A percentile compares a stretch with the other conserved stretches of the same genome.
phyloP scores from a whole-genome alignment of 2,329 filamentous ascomycete species.

The Hymenoscyphus occultus region DNA sequence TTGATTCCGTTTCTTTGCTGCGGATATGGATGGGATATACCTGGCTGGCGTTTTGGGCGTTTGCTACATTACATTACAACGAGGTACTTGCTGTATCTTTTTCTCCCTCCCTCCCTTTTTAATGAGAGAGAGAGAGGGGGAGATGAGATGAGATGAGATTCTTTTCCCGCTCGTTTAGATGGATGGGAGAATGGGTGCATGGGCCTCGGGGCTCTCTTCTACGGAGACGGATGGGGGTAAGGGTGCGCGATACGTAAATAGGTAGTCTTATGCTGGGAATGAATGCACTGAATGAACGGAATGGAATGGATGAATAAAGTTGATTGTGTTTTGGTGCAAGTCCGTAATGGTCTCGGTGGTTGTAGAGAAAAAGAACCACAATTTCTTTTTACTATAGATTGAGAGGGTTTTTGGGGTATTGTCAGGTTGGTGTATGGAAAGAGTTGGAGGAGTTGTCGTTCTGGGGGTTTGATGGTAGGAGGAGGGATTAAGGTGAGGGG shows the following conservation, averaged over 20 bases:
- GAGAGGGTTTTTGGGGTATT: no score
- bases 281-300: neutral
- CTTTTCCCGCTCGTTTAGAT: neutral
- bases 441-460: no score
- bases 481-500: no score
- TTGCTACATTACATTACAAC: neutral
- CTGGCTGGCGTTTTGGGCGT: neutral
- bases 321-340: neutral
- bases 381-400: no score
- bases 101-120: neutral
- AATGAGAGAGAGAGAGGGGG: neutral
- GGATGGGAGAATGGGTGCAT: neutral
- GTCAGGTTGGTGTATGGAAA: no score
- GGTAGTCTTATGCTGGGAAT: neutral
- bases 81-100: neutral
- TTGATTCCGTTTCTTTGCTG: neutral
- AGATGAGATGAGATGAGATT: neutral
- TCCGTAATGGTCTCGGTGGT: no score
- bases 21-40: neutral
- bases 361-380: no score
- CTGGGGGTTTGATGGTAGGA: no score
- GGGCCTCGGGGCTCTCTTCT: neutral
- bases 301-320: neutral
- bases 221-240: neutral
- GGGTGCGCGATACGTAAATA: neutral